A percentile compares a stretch with the other conserved stretches of the same genome.
Evolutionary conservation across 345 rosid genomes (phyloP).

Genomic region (Mallotus nudiflorus): DNA sequence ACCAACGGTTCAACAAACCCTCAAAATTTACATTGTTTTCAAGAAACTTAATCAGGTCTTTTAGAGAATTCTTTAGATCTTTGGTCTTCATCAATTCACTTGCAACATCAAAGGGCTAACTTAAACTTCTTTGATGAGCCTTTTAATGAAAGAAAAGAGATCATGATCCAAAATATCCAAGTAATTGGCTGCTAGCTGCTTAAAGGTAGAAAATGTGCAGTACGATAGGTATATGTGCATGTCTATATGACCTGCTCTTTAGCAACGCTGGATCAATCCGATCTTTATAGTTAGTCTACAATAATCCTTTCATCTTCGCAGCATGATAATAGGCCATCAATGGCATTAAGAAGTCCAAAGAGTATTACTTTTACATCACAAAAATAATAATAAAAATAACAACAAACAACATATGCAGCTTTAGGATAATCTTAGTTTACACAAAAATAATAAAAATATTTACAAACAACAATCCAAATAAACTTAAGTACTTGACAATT

Average conservation of each 20-base stretch:
- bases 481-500: too few relatives aligned
- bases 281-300: slow-evolving; percentile 42
- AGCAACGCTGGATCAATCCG: slow-evolving; percentile 41
- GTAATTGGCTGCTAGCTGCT: slow-evolving; percentile 42
- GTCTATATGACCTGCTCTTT: slow-evolving; percentile 52
- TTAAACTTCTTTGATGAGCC: slow-evolving; percentile 29
- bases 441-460: too few relatives aligned
- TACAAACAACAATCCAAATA: too few relatives aligned
- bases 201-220: slow-evolving; percentile 43
- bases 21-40: slow-evolving; percentile 43
- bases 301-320: slow-evolving; percentile 51
- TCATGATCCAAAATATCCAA: slow-evolving; percentile 27
- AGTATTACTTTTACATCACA: slow-evolving; percentile 37
- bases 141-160: slow-evolving; percentile 24
- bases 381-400: too few relatives aligned
- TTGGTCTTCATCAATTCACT: slow-evolving; percentile 39
- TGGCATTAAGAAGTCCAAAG: slow-evolving; percentile 40
- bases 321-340: slow-evolving; percentile 45
- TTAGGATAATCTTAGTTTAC: not conserved
- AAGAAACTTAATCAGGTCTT: slow-evolving; percentile 29
- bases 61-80: slow-evolving; percentile 22
- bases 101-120: slow-evolving; percentile 45
- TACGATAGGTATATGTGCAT: slow-evolving; percentile 39
- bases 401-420: not conserved
- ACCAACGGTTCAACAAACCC: too few relatives aligned